phyloP scores from a whole-genome alignment of 75 land plant genomes.

The Picea sitchensis region DNA sequence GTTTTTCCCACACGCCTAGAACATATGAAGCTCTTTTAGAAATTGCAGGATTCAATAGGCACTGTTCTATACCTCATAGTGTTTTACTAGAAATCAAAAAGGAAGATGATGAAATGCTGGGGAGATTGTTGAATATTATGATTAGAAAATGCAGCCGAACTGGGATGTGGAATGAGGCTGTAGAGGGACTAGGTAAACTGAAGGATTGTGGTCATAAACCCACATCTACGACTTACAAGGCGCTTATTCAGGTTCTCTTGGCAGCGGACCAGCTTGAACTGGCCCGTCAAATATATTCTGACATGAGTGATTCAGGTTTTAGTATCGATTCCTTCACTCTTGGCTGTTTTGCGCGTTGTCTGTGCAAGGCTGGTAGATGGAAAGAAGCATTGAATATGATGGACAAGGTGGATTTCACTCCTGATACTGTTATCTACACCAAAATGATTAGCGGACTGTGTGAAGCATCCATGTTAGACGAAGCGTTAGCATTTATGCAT shows the following conservation, averaged over 20 bases:
- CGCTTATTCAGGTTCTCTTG: slow-evolving; percentile 43
- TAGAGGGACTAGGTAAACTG: slow-evolving; percentile 69
- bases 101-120: slow-evolving; percentile 53
- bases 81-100: slow-evolving; percentile 41
- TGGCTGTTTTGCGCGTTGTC: slow-evolving; percentile 42
- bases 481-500: slow-evolving; percentile 54
- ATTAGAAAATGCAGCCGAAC: slow-evolving; percentile 40
- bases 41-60: slow-evolving; percentile 18
- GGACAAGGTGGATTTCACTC: slow-evolving; percentile 47
- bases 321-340: slow-evolving; percentile 43
- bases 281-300: slow-evolving; percentile 46
- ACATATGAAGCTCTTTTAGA: slow-evolving; percentile 49
- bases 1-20: slow-evolving; percentile 36
- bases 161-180: slow-evolving; percentile 59
- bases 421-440: slow-evolving; percentile 52
- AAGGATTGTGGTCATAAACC: slow-evolving; percentile 64
- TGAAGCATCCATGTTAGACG: slow-evolving; percentile 65
- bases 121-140: slow-evolving; percentile 51
- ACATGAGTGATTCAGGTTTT: slow-evolving; percentile 45
- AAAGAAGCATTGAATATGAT: slow-evolving; percentile 50
- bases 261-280: slow-evolving; percentile 41
- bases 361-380: slow-evolving; percentile 62
- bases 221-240: slow-evolving; percentile 47
- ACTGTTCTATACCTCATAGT: slow-evolving; percentile 20
- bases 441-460: slow-evolving; percentile 69